phyloP scores from a whole-genome alignment of 331 rosid species.

The Quercus lobata region DNA sequence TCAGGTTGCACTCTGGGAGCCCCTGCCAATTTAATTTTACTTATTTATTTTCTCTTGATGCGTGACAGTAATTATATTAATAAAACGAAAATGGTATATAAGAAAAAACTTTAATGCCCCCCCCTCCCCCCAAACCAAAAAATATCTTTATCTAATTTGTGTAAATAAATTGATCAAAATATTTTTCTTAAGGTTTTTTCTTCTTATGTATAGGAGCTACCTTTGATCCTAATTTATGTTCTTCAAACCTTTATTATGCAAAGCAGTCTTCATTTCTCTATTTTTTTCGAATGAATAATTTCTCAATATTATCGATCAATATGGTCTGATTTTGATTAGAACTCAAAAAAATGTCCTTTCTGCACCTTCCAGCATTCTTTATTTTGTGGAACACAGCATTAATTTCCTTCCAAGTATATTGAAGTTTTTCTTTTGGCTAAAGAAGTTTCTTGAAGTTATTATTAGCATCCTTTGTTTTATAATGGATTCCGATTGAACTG shows the following conservation, averaged over 20 bases:
- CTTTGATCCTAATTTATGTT: background rate
- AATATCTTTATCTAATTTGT: background rate
- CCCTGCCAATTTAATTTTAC: background rate
- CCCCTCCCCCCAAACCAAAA: too few relatives aligned
- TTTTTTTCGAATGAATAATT: background rate
- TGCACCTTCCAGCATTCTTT: background rate
- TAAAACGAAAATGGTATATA: too few relatives aligned
- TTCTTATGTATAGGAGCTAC: background rate
- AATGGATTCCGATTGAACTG: conserved; percentile 2
- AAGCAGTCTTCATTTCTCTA: background rate
- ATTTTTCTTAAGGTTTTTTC: background rate
- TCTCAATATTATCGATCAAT: background rate
- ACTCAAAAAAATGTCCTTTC: background rate
- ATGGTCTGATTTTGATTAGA: background rate
- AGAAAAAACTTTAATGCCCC: too few relatives aligned
- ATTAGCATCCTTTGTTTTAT: background rate
- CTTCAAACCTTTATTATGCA: background rate
- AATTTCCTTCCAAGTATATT: background rate
- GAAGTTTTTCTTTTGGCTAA: background rate
- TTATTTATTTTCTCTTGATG: background rate
- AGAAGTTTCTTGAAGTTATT: background rate
- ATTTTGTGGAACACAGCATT: background rate
- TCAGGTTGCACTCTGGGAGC: background rate
- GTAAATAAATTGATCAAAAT: background rate
- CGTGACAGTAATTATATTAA: background rate